These are phyloP conservation scores for Cucurbita pepo DNA, from an alignment of 306 rosid species.

Conservation along the genomic window DNA sequence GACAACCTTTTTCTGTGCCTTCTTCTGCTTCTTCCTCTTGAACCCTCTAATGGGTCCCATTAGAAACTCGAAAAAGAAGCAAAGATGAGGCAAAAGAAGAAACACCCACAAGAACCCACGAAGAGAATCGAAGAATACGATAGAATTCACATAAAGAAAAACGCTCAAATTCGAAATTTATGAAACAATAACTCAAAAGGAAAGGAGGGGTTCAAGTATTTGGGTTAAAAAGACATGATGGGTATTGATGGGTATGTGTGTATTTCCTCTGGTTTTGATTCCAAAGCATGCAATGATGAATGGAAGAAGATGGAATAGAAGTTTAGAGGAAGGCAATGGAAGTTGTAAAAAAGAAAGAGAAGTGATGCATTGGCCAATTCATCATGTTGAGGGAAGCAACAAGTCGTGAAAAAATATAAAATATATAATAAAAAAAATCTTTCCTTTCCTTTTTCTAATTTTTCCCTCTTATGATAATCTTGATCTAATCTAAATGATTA, in stretches of 20 bases:
- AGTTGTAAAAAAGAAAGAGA: slow-evolving; percentile 5
- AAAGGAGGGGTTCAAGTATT: neutral
- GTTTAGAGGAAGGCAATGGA: neutral
- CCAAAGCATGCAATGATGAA: slow-evolving; percentile 30
- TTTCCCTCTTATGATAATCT: no score
- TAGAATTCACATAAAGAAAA: slow-evolving; percentile 13
- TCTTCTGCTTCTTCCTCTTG: slow-evolving; percentile 44
- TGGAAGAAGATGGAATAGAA: slow-evolving; percentile 8
- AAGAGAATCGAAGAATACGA: slow-evolving; percentile 15
- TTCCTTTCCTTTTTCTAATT: no score
- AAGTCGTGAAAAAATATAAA: neutral
- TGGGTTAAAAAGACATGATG: neutral
- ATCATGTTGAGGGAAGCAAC: neutral
- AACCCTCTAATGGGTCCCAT: slow-evolving; percentile 87
- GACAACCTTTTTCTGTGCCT: slow-evolving; percentile 38
- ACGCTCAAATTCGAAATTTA: slow-evolving; percentile 22
- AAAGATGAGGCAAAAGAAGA: neutral
- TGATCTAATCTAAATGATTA: no score
- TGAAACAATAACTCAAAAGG: slow-evolving; percentile 10
- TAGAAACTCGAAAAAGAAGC: slow-evolving; percentile 14
- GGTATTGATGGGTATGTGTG: neutral
- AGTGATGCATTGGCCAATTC: slow-evolving; percentile 5
- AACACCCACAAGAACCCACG: slow-evolving; percentile 7
- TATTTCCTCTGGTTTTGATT: slow-evolving; percentile 12
- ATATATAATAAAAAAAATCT: neutral